These are phyloP conservation scores for Pleurotus eryngii DNA, from an alignment of 768 basidiomycete genomes.

Conservation along the genomic window DNA sequence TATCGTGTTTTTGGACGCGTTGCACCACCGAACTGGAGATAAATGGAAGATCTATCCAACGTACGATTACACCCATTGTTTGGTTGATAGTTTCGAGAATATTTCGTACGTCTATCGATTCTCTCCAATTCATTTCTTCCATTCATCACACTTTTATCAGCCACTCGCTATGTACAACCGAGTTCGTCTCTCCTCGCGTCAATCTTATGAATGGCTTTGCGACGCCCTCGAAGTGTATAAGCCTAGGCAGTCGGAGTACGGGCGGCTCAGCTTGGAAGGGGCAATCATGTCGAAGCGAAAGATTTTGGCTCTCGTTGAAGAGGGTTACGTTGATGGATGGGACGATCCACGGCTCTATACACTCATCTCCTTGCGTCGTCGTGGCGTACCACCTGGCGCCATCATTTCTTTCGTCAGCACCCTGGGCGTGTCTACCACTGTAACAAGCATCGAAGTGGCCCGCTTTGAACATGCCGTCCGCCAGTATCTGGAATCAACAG, in stretches of 20 bases:
- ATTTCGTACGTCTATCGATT: slow-evolving; percentile 73
- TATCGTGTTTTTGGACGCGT: slow-evolving; percentile 86
- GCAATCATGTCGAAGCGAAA: slow-evolving; percentile 98
- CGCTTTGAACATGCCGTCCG: slow-evolving; percentile 91
- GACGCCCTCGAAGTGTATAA: slow-evolving; percentile 98
- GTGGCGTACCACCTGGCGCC: slow-evolving; percentile 96
- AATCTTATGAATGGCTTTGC: slow-evolving; percentile 99
- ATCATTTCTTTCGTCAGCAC: slow-evolving; percentile 90
- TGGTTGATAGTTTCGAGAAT: slow-evolving; percentile 98
- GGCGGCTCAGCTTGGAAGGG: slow-evolving; percentile 88
- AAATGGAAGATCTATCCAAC: slow-evolving; percentile 98
- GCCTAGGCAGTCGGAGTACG: slow-evolving; percentile 95
- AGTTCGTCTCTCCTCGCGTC: slow-evolving; percentile 93
- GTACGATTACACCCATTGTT: slow-evolving; percentile 98
- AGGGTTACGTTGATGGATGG: slow-evolving; percentile 86
- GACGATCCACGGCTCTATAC: slow-evolving; percentile 98
- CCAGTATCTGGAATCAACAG: slow-evolving; percentile 84
- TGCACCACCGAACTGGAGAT: slow-evolving; percentile 90
- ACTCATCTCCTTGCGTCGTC: slow-evolving; percentile 89
- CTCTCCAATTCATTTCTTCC: neutral
- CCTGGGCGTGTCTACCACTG: slow-evolving; percentile 88
- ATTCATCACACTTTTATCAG: slow-evolving; percentile 36
- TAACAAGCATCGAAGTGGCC: slow-evolving; percentile 78
- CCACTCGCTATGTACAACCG: slow-evolving; percentile 94
- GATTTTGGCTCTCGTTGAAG: slow-evolving; percentile 82